Percentiles rank a stretch among this genome's conserved stretches.
These are phyloP conservation scores for Tetracentron sinense DNA, from an alignment of 164 flowering plant genomes.

Conservation along the genomic window DNA sequence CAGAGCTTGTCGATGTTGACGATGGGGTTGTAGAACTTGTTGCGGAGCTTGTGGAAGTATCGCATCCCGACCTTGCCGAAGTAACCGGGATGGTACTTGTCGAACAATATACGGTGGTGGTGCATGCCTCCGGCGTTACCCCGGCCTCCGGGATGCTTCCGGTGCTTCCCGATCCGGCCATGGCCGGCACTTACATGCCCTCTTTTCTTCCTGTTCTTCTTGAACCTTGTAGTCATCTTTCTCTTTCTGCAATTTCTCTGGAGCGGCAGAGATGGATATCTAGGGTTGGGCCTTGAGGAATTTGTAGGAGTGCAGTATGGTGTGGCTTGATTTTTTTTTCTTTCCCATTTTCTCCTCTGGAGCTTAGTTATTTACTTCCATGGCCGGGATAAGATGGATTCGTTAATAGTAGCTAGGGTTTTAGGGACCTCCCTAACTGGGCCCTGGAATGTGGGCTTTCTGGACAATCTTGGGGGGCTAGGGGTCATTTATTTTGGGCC, in stretches of 20 bases:
- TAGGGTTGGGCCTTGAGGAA: too few relatives aligned
- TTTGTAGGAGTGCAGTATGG: too few relatives aligned
- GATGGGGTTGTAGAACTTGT: slow-evolving; percentile 67
- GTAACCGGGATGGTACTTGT: slow-evolving; percentile 81
- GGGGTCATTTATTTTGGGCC: too few relatives aligned
- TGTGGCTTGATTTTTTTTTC: too few relatives aligned
- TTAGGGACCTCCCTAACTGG: too few relatives aligned
- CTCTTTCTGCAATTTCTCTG: background rate
- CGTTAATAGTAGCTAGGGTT: too few relatives aligned
- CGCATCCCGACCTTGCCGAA: slow-evolving; percentile 83
- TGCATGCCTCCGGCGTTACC: slow-evolving; percentile 83
- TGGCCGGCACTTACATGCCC: slow-evolving; percentile 83
- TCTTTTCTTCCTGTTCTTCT: slow-evolving; percentile 79
- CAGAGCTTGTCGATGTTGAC: slow-evolving; percentile 70
- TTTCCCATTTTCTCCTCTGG: too few relatives aligned
- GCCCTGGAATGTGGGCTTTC: too few relatives aligned
- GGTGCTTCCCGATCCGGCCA: slow-evolving; percentile 74
- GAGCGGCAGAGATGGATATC: too few relatives aligned
- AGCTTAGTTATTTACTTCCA: too few relatives aligned
- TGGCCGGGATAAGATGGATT: too few relatives aligned
- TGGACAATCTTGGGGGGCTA: too few relatives aligned
- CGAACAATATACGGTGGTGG: slow-evolving; percentile 79
- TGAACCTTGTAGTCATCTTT: slow-evolving; percentile 60
- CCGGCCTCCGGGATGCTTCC: slow-evolving; percentile 81
- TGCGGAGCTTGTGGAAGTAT: slow-evolving; percentile 64